Evolutionary conservation across 768 basidiomycete species (phyloP).

Genomic region (Cyclocybe cylindracea): DNA sequence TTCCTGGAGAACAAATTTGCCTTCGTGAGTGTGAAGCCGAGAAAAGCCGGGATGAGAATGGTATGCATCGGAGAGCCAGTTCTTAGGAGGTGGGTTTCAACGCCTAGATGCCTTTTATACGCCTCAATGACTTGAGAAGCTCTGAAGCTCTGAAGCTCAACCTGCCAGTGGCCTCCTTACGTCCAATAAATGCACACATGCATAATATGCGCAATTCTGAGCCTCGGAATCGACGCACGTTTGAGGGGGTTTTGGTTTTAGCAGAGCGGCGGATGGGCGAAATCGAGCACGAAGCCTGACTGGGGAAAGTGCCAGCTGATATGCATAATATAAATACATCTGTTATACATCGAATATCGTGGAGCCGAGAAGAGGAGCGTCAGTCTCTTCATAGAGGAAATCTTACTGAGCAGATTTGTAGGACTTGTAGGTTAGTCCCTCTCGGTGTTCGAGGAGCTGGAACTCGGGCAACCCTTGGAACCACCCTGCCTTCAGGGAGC

Average conservation of each 20-base stretch:
- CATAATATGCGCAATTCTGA: too few species aligned
- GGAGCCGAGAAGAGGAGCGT: background rate
- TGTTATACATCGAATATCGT: constrained; percentile 3
- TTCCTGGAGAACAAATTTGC: constrained; percentile 35
- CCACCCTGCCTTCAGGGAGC: constrained; percentile 32
- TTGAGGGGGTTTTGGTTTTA: background rate
- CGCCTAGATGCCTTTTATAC: too few species aligned
- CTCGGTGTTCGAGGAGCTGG: constrained; percentile 33
- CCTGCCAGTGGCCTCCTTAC: too few species aligned
- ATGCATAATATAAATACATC: background rate
- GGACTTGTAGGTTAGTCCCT: constrained; percentile 20
- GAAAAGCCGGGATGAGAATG: background rate
- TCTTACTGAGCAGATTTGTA: constrained; percentile 14
- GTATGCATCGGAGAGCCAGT: too few species aligned
- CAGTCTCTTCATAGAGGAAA: background rate
- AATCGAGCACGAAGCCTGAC: background rate
- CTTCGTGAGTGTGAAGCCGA: background rate
- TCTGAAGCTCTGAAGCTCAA: too few species aligned
- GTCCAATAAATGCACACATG: too few species aligned
- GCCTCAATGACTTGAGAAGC: too few species aligned
- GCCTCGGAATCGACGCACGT: constrained; percentile 3
- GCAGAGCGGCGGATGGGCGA: background rate
- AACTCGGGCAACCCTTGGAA: constrained; percentile 39
- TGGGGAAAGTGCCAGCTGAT: background rate
- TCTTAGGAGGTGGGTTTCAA: too few species aligned